These are phyloP conservation scores for Chernovozyma aurita DNA, from an alignment of 1,139 yeast genomes.

Conservation along the genomic window DNA sequence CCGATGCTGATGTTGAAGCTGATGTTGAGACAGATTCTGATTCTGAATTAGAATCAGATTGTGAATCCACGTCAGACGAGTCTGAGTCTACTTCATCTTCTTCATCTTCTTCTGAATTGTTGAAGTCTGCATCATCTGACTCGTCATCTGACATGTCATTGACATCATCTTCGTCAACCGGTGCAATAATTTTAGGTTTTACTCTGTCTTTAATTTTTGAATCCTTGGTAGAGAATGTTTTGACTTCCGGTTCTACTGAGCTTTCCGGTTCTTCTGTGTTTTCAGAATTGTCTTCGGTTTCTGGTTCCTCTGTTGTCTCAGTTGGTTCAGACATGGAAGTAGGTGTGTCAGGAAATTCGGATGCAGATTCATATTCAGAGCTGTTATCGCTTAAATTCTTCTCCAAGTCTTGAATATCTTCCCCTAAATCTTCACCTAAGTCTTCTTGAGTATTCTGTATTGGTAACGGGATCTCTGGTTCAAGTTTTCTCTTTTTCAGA, in stretches of 20 bases:
- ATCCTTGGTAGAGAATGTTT: neutral
- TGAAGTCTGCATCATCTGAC: constrained; percentile 8
- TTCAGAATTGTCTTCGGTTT: neutral
- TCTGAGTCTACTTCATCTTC: constrained; percentile 17
- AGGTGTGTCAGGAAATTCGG: constrained; percentile 18
- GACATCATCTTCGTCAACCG: constrained; percentile 4
- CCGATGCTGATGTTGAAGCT: constrained; percentile 1
- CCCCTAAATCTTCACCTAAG: constrained; percentile 16
- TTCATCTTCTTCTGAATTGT: constrained; percentile 13
- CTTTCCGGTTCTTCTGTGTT: neutral
- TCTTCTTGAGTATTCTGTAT: constrained; percentile 1
- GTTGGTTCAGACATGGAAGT: neutral
- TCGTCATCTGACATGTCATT: constrained; percentile 2
- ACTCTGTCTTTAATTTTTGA: neutral
- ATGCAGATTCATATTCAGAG: constrained; percentile 27
- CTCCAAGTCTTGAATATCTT: constrained; percentile 11
- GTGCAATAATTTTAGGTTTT: neutral
- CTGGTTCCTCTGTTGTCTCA: constrained; percentile 1
- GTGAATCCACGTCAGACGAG: constrained; percentile 15
- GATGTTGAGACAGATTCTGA: constrained; percentile 8
- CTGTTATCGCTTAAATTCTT: constrained; percentile 15
- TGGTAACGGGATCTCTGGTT: neutral
- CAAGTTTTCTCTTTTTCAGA: constrained; percentile 15
- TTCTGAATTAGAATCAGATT: constrained; percentile 13
- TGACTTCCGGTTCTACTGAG: neutral